A percentile compares a stretch with the other conserved stretches of the same genome.
Conservation (phyloP, 169 alveolate species). For the Plasmodium ovale region DNA sequence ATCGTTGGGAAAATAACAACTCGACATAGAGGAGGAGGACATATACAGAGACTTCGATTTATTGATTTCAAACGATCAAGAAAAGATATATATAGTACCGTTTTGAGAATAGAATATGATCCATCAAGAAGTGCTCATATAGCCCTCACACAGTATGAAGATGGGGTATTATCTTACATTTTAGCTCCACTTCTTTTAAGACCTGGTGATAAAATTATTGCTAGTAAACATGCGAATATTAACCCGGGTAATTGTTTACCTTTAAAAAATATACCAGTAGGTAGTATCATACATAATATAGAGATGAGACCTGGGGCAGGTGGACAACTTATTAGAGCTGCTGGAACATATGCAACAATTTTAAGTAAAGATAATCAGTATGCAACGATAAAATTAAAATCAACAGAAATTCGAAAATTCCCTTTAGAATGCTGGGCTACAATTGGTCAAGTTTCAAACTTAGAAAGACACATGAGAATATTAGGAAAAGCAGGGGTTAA, state of each 20-base stretch:
- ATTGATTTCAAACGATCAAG: slow-evolving; percentile 92
- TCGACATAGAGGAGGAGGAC: slow-evolving; percentile 92
- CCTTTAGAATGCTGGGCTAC: slow-evolving; percentile 93
- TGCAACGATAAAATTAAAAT: slow-evolving; percentile 90
- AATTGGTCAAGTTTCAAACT: slow-evolving; percentile 89
- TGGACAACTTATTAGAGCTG: slow-evolving; percentile 90
- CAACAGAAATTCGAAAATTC: slow-evolving; percentile 90
- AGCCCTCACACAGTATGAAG: slow-evolving; percentile 91
- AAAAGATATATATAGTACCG: slow-evolving; percentile 90
- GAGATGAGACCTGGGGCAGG: slow-evolving; percentile 93
- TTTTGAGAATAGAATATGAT: slow-evolving; percentile 89
- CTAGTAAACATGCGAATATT: slow-evolving; percentile 89
- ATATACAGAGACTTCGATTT: slow-evolving; percentile 88
- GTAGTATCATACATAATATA: slow-evolving; percentile 89
- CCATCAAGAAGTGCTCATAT: slow-evolving; percentile 90
- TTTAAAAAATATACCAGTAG: slow-evolving; percentile 88
- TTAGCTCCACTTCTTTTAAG: slow-evolving; percentile 89
- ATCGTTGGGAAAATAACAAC: slow-evolving; percentile 84
- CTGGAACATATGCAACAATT: slow-evolving; percentile 90
- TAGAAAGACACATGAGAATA: slow-evolving; percentile 79
- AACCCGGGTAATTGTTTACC: slow-evolving; percentile 92
- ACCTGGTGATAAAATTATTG: slow-evolving; percentile 90
- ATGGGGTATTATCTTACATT: slow-evolving; percentile 92
- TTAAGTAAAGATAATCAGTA: slow-evolving; percentile 83
- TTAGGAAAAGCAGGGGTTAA: slow-evolving; percentile 88